Conservation (phyloP, 371 early-diverging fungal species). For the Mortierella polycephala region DNA sequence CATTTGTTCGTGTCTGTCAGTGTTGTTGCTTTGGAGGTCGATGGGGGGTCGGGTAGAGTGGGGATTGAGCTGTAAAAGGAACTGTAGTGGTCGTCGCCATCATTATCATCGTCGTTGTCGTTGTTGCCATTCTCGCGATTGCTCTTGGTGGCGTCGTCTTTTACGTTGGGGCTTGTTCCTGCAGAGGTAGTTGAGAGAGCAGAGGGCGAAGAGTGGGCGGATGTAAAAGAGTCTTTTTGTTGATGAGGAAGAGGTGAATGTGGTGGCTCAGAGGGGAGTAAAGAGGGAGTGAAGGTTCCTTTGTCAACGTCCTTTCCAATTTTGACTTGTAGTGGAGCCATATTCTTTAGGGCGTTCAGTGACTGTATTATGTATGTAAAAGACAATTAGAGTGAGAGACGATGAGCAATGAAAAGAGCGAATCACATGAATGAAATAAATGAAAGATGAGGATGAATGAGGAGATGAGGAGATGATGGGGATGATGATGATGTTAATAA, state of each 20-base stretch:
- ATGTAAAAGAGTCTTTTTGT: not conserved
- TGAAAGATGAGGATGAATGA: not conserved
- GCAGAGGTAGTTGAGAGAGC: not conserved
- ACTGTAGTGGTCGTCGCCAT: not conserved
- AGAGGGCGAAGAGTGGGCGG: not conserved
- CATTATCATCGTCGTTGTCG: not conserved
- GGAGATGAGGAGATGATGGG: not conserved
- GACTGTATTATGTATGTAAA: too few relatives aligned
- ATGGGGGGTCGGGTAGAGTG: not conserved
- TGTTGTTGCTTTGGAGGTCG: not conserved
- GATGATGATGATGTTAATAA: not conserved
- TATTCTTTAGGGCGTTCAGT: too few relatives aligned
- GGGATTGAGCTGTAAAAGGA: conserved; percentile 1
- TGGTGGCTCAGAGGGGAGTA: too few relatives aligned
- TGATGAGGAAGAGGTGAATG: too few relatives aligned
- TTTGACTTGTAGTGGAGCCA: too few relatives aligned
- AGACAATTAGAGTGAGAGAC: too few relatives aligned
- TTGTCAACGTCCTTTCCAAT: too few relatives aligned
- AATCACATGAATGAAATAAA: not conserved
- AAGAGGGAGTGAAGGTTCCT: too few relatives aligned
- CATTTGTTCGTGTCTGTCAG: not conserved
- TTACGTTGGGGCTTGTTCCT: too few relatives aligned
- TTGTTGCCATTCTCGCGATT: not conserved
- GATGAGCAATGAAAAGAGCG: not conserved
- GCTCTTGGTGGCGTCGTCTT: too few relatives aligned